A percentile compares a stretch with the other conserved stretches of the same genome.
Evolutionary conservation across 2,329 filamentous ascomycete genomes (phyloP).

Genomic region (Ophiostoma sp.): DNA sequence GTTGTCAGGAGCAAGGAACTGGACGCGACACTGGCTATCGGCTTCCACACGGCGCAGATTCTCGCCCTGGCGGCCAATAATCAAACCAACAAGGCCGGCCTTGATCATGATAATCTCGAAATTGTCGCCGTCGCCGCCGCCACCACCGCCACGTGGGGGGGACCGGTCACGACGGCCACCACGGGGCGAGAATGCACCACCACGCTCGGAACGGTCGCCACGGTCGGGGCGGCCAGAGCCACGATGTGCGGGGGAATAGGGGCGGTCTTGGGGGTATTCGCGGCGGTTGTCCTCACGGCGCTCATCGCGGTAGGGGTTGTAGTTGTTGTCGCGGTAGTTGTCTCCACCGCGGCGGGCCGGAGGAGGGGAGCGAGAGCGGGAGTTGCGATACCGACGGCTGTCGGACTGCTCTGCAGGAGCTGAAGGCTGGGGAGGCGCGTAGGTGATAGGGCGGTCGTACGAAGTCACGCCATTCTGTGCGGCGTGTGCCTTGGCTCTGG

Average conservation of each 20-base stretch:
- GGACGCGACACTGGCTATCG: conserved; percentile 76
- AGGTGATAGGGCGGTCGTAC: conserved; percentile 53
- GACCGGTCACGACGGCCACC: conserved; percentile 32
- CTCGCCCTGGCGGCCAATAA: conserved; percentile 86
- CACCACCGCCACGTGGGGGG: conserved; percentile 18
- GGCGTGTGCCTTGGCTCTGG: conserved; percentile 76
- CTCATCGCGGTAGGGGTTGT: conserved; percentile 56
- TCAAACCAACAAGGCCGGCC: conserved; percentile 78
- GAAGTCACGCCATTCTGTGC: conserved; percentile 67
- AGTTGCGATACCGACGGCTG: conserved; percentile 55
- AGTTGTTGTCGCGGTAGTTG: conserved; percentile 35
- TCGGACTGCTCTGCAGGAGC: conserved; percentile 32
- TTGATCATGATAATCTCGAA: conserved; percentile 81
- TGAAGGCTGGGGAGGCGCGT: conserved; percentile 35
- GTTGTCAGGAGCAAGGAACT: conserved; percentile 75
- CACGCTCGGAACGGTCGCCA: conserved; percentile 31
- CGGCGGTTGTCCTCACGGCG: conserved; percentile 44
- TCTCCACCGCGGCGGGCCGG: conserved; percentile 49
- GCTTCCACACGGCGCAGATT: conserved; percentile 79
- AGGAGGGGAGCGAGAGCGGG: conserved; percentile 65
- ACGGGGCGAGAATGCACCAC: conserved; percentile 33
- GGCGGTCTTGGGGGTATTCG: conserved; percentile 42
- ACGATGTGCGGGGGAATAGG: conserved; percentile 22
- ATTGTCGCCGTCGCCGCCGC: conserved; percentile 54
- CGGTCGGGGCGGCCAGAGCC: conserved; percentile 35